Percentiles rank a stretch among this genome's conserved stretches.
Evolutionary conservation across 306 rosid genomes (phyloP).

Genomic region (Ormosia semicastrata): DNA sequence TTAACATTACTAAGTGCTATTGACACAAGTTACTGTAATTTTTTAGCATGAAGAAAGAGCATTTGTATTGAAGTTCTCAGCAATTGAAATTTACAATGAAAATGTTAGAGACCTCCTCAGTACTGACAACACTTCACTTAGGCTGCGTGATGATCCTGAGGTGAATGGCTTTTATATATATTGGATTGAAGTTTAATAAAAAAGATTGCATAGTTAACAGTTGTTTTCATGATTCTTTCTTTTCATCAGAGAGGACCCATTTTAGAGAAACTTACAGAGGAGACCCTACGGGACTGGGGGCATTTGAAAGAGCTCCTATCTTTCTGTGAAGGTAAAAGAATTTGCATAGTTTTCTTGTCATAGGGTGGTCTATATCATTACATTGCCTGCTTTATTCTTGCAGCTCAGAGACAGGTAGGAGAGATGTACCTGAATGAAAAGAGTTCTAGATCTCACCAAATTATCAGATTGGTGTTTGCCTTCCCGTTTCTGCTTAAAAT

Average conservation of each 20-base stretch:
- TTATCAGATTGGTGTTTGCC: constrained; percentile 75
- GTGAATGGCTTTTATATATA: constrained; percentile 41
- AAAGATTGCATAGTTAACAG: constrained; percentile 2
- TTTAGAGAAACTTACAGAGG: constrained; percentile 94
- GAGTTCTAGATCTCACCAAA: constrained; percentile 99
- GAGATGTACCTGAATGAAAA: constrained; percentile 88
- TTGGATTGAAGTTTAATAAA: constrained; percentile 12
- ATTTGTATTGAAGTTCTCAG: constrained; percentile 83
- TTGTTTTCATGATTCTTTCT: constrained; percentile 30
- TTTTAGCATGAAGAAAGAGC: constrained; percentile 97
- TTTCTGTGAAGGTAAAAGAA: constrained; percentile 79
- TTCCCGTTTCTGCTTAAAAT: not conserved
- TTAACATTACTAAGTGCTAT: constrained; percentile 9
- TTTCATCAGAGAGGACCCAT: constrained; percentile 72
- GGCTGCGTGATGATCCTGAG: constrained; percentile 98
- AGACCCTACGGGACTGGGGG: constrained; percentile 80
- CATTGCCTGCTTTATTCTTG: constrained; percentile 31
- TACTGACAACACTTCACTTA: constrained; percentile 74
- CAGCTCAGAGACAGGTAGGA: constrained; percentile 98
- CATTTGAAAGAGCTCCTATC: constrained; percentile 86
- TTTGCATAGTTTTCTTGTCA: constrained; percentile 24
- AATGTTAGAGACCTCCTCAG: constrained; percentile 93
- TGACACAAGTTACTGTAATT: constrained; percentile 22
- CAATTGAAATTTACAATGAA: constrained; percentile 98
- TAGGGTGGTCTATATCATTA: constrained; percentile 7